Evolutionary conservation across 768 basidiomycete genomes (phyloP).

Genomic region (Serendipita sp.): DNA sequence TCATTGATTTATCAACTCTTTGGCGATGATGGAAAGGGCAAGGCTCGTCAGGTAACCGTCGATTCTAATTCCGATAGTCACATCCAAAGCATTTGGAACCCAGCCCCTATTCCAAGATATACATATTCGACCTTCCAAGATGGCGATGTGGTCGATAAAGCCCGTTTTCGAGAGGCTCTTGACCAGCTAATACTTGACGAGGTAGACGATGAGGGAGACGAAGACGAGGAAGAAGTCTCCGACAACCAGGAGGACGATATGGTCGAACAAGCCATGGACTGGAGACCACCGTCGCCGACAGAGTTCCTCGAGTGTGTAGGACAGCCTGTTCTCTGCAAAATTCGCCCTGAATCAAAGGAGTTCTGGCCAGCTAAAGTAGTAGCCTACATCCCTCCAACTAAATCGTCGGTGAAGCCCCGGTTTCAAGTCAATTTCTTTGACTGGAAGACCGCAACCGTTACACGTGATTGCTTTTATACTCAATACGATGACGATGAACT

Average conservation of each 20-base stretch:
- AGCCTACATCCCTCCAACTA: slow-evolving; percentile 32
- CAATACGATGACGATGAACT: slow-evolving; percentile 28
- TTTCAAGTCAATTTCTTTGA: slow-evolving; percentile 52
- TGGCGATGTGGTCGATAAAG: neutral
- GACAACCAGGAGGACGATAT: neutral
- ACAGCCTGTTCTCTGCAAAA: slow-evolving; percentile 45
- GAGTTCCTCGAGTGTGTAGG: slow-evolving; percentile 21
- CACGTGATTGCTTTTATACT: slow-evolving; percentile 42
- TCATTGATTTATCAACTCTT: neutral
- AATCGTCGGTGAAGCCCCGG: slow-evolving; percentile 24
- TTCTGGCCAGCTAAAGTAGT: slow-evolving; percentile 60
- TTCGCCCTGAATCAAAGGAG: slow-evolving; percentile 20
- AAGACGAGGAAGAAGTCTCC: neutral
- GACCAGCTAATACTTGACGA: neutral
- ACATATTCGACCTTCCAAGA: neutral
- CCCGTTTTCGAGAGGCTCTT: neutral
- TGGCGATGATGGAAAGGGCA: slow-evolving; percentile 2
- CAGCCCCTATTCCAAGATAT: neutral
- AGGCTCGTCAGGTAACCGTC: neutral
- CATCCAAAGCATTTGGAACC: neutral
- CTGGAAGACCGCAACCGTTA: slow-evolving; percentile 24
- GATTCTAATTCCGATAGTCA: neutral
- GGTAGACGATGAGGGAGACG: slow-evolving; percentile 2
- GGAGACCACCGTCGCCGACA: neutral
- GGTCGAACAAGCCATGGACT: neutral